Percentiles rank a stretch among this genome's conserved stretches.
Evolutionary conservation across 148 eudicot genomes (phyloP).

Genomic region (Fallopia convolvulus): DNA sequence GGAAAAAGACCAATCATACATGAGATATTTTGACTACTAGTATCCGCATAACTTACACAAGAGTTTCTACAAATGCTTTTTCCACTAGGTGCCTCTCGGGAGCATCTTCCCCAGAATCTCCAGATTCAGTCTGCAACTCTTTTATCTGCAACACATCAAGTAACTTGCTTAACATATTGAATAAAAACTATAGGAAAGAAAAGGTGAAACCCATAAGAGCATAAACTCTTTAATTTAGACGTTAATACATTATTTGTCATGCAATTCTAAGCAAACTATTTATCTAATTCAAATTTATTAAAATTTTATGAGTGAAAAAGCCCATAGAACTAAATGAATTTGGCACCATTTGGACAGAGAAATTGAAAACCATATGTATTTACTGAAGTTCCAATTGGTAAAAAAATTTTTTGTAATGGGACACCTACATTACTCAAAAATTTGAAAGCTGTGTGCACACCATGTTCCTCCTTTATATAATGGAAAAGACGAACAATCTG

Average conservation of each 20-base stretch:
- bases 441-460: constrained; percentile 65
- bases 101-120: constrained; percentile 54
- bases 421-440: constrained; percentile 78
- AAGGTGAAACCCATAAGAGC: constrained; percentile 1
- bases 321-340: neutral
- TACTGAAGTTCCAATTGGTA: neutral
- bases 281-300: neutral
- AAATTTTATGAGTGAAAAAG: neutral
- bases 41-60: constrained; percentile 45
- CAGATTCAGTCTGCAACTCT: constrained; percentile 46
- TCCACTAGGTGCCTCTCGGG: constrained; percentile 80
- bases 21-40: neutral
- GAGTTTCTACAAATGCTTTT: constrained; percentile 81
- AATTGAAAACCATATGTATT: neutral
- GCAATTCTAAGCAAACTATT: neutral
- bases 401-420: neutral
- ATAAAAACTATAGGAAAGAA: neutral
- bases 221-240: neutral
- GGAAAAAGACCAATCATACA: neutral
- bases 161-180: neutral
- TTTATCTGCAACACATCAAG: constrained; percentile 31
- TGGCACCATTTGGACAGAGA: neutral
- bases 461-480: constrained; percentile 75
- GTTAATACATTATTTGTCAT: neutral
- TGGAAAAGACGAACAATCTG: constrained; percentile 84